phyloP scores from a whole-genome alignment of 2,329 filamentous ascomycete species.

The Setomelanomma holmii region DNA sequence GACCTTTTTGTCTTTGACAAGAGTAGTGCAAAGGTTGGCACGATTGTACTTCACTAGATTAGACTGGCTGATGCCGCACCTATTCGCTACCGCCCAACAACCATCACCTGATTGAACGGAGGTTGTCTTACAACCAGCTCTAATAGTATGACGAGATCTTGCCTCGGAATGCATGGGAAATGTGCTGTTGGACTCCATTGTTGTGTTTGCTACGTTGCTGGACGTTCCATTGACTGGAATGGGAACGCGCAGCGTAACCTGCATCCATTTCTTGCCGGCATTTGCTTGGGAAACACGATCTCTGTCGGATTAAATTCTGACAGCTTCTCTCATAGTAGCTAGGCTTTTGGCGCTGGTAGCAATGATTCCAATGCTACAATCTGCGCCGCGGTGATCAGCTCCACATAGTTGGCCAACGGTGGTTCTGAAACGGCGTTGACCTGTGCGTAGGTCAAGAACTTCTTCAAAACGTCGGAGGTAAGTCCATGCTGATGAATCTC shows the following conservation, averaged over 20 bases:
- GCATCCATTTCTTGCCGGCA: background rate
- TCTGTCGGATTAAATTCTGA: slow-evolving; percentile 5
- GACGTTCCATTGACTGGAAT: background rate
- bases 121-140: slow-evolving; percentile 7
- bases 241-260: background rate
- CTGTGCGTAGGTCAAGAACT: slow-evolving; percentile 6
- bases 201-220: background rate
- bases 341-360: slow-evolving; percentile 7
- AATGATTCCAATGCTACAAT: slow-evolving; percentile 9
- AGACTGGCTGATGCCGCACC: slow-evolving; percentile 6
- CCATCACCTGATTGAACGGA: slow-evolving; percentile 8
- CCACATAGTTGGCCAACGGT: background rate
- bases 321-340: background rate
- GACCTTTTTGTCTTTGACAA: slow-evolving; percentile 6
- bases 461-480: slow-evolving; percentile 1
- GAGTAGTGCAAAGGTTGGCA: slow-evolving; percentile 7
- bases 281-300: background rate
- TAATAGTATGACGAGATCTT: background rate
- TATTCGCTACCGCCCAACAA: slow-evolving; percentile 4
- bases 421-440: background rate
- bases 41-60: slow-evolving; percentile 12
- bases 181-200: background rate
- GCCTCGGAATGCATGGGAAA: background rate
- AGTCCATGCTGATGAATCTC: slow-evolving; percentile 9
- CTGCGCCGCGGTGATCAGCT: slow-evolving; percentile 1